Percentiles rank a stretch among this genome's conserved stretches.
phyloP scores from a whole-genome alignment of 805 yeast genomes.

The Isabelozyma heimii region DNA sequence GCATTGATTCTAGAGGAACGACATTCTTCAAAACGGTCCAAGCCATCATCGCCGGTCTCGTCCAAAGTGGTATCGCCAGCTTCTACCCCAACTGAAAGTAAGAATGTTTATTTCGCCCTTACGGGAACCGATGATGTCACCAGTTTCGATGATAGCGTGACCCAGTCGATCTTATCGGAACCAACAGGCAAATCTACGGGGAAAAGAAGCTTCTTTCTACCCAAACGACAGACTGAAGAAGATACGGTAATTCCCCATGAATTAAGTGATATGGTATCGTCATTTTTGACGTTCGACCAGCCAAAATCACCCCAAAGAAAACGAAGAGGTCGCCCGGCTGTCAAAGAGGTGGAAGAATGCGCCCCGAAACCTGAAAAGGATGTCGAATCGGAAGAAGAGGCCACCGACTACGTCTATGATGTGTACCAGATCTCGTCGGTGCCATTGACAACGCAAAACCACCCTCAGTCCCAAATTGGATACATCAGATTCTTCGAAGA shows the following conservation, averaged over 20 bases:
- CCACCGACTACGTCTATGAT: constrained; percentile 85
- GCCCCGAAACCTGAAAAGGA: not conserved
- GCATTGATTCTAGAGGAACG: constrained; percentile 58
- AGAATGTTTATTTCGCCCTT: constrained; percentile 29
- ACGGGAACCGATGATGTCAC: constrained; percentile 31
- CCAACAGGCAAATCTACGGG: constrained; percentile 5
- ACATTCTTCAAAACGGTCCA: constrained; percentile 38
- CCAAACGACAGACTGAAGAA: constrained; percentile 28
- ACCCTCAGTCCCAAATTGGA: constrained; percentile 50
- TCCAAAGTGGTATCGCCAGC: constrained; percentile 19
- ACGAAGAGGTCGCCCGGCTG: constrained; percentile 5
- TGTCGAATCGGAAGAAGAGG: constrained; percentile 1
- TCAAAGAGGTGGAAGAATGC: not conserved
- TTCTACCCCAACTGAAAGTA: constrained; percentile 37
- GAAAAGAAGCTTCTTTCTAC: constrained; percentile 33
- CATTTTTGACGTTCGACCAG: constrained; percentile 43
- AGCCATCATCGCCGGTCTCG: constrained; percentile 32
- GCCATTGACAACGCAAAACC: constrained; percentile 46
- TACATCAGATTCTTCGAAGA: constrained; percentile 53
- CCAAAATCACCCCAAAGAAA: constrained; percentile 7
- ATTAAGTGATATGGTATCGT: constrained; percentile 70
- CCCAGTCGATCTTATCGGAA: constrained; percentile 26
- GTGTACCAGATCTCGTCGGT: constrained; percentile 51
- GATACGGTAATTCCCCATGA: constrained; percentile 51
- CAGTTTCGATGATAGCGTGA: constrained; percentile 13